These are phyloP conservation scores for Tephrocybe rancida DNA, from an alignment of 768 basidiomycete genomes.

Conservation along the genomic window DNA sequence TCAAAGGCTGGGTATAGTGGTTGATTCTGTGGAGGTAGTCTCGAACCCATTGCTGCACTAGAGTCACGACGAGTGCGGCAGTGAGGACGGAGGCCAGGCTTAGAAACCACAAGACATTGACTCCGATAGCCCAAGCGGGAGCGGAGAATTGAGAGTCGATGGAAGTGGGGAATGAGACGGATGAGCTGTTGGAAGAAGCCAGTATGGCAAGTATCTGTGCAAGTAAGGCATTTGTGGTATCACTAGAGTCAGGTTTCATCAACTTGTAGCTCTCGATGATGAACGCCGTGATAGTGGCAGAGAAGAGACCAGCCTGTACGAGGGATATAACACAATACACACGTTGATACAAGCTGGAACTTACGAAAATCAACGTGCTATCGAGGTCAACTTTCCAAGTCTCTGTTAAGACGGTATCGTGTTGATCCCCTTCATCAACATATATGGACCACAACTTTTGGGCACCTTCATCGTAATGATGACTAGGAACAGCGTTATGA, in stretches of 20 bases:
- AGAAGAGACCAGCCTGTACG: slow-evolving; percentile 40
- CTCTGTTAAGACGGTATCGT: neutral
- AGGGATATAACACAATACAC: neutral
- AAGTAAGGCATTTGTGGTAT: slow-evolving; percentile 25
- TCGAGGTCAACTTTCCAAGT: slow-evolving; percentile 17
- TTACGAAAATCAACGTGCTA: slow-evolving; percentile 28
- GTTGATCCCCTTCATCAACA: neutral
- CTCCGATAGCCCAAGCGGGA: slow-evolving; percentile 18
- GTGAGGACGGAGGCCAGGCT: slow-evolving; percentile 26
- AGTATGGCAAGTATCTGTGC: slow-evolving; percentile 13
- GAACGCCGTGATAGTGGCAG: slow-evolving; percentile 38
- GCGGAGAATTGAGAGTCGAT: slow-evolving; percentile 11
- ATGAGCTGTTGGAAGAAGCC: slow-evolving; percentile 2
- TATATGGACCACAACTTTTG: neutral
- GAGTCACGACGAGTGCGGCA: slow-evolving; percentile 25
- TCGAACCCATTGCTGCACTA: too few relatives aligned
- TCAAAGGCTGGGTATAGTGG: neutral
- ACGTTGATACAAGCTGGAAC: slow-evolving; percentile 1
- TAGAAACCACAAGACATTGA: slow-evolving; percentile 31
- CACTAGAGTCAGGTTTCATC: slow-evolving; percentile 29
- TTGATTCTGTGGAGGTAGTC: neutral
- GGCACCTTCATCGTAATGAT: too few relatives aligned
- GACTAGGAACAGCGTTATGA: too few relatives aligned
- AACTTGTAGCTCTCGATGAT: slow-evolving; percentile 34
- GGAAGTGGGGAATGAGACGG: too few relatives aligned